A percentile compares a stretch with the other conserved stretches of the same genome.
phyloP scores from a whole-genome alignment of 2,329 filamentous ascomycete genomes.

The Colletotrichum caudatum region DNA sequence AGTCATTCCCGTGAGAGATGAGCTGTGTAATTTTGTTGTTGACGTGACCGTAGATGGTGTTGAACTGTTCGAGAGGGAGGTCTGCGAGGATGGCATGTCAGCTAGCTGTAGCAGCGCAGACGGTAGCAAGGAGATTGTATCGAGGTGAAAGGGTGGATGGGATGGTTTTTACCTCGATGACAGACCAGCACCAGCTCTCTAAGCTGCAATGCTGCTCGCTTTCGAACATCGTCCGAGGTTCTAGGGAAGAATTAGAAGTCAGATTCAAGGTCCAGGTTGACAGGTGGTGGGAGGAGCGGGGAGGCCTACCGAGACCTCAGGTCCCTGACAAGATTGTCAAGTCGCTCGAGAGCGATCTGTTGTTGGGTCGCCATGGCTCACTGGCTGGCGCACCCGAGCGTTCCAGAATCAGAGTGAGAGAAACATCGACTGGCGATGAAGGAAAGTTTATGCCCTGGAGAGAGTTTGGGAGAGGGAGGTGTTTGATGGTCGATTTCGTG shows the following conservation, averaged over 20 bases:
- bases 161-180: constrained; percentile 61
- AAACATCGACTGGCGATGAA: constrained; percentile 37
- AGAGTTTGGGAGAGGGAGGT: background rate
- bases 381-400: constrained; percentile 42
- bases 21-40: constrained; percentile 71
- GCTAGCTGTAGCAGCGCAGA: background rate
- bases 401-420: constrained; percentile 25
- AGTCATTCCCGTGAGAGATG: constrained; percentile 87
- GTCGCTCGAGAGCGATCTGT: constrained; percentile 66
- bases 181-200: constrained; percentile 67
- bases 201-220: constrained; percentile 65
- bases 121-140: constrained; percentile 2
- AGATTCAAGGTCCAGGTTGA: background rate
- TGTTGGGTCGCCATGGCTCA: constrained; percentile 58
- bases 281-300: background rate
- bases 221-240: constrained; percentile 61
- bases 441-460: background rate
- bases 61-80: constrained; percentile 83
- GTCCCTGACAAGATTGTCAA: constrained; percentile 67
- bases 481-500: constrained; percentile 6
- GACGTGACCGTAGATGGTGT: constrained; percentile 66
- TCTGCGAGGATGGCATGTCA: constrained; percentile 61
- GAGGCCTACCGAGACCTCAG: constrained; percentile 65
- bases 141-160: constrained; percentile 20
- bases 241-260: constrained; percentile 18